These are phyloP conservation scores for Forsythia suspensa DNA, from an alignment of 257 asterid species.

Conservation along the genomic window DNA sequence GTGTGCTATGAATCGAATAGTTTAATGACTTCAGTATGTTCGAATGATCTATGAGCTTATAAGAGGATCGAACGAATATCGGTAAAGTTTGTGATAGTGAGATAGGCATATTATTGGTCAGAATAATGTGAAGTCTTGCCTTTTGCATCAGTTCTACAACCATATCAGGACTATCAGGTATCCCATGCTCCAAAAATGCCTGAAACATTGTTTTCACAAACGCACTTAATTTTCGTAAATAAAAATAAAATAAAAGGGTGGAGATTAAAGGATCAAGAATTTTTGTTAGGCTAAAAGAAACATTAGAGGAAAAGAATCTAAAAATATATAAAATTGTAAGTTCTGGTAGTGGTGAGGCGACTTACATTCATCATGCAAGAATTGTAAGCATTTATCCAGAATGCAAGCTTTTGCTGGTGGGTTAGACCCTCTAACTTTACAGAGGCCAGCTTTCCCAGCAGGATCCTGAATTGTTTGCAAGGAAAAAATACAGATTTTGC, in stretches of 20 bases:
- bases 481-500: not conserved
- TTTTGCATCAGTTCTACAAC: slow-evolving; percentile 65
- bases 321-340: not conserved
- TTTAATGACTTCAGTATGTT: not conserved
- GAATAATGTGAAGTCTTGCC: slow-evolving; percentile 45
- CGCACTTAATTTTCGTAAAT: not conserved
- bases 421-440: slow-evolving; percentile 59
- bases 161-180: slow-evolving; percentile 61
- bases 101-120: not conserved
- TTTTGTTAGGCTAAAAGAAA: not conserved
- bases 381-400: slow-evolving; percentile 83
- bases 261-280: not conserved
- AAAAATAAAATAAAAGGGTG: too few relatives aligned
- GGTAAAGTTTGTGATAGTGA: not conserved
- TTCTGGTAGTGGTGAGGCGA: not conserved
- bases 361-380: slow-evolving; percentile 85
- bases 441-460: slow-evolving; percentile 59
- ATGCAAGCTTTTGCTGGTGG: slow-evolving; percentile 84
- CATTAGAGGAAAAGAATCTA: not conserved
- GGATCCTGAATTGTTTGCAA: slow-evolving; percentile 50
- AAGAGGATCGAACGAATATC: too few relatives aligned
- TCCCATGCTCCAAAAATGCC: slow-evolving; percentile 79
- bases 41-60: not conserved
- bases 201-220: slow-evolving; percentile 29
- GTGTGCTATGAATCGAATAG: not conserved